A percentile compares a stretch with the other conserved stretches of the same genome.
Conservation (phyloP, 306 rosid species). For the Parietaria judaica region DNA sequence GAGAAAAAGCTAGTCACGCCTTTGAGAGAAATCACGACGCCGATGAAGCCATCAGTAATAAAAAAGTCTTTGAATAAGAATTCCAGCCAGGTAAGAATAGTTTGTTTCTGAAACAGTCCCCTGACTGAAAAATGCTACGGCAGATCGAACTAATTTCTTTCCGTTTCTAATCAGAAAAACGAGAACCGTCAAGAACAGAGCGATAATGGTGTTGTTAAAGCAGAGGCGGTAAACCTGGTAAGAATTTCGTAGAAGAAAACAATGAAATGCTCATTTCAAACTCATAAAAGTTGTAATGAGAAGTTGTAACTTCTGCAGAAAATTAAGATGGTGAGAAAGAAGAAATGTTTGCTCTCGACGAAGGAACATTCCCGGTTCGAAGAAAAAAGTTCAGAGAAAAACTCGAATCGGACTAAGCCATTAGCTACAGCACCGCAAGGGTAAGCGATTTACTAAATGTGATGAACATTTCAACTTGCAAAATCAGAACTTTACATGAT, state of each 20-base stretch:
- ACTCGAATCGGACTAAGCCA: constrained; percentile 15
- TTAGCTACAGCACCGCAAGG: constrained; percentile 18
- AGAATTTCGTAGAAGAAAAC: constrained; percentile 1
- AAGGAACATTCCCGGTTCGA: no score
- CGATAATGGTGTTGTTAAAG: constrained; percentile 24
- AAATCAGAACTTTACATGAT: no score
- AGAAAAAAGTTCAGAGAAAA: background rate
- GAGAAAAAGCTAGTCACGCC: constrained; percentile 50
- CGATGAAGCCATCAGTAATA: constrained; percentile 24
- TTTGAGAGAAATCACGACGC: constrained; percentile 37
- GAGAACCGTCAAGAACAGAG: constrained; percentile 21
- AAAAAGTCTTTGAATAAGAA: constrained; percentile 21
- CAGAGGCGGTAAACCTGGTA: constrained; percentile 28
- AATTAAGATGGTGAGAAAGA: no score
- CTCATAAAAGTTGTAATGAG: no score
- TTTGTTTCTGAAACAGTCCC: background rate
- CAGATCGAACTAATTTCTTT: background rate
- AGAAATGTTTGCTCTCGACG: no score
- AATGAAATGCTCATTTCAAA: no score
- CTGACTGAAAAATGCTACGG: background rate
- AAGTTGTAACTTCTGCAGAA: no score
- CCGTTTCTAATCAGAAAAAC: constrained; percentile 25
- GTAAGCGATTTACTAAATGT: constrained; percentile 21
- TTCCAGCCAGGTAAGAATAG: constrained; percentile 24
- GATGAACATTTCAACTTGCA: no score